A percentile compares a stretch with the other conserved stretches of the same genome.
Conservation (phyloP, 2,329 filamentous ascomycete genomes). For the Ceratocystis variospora region DNA sequence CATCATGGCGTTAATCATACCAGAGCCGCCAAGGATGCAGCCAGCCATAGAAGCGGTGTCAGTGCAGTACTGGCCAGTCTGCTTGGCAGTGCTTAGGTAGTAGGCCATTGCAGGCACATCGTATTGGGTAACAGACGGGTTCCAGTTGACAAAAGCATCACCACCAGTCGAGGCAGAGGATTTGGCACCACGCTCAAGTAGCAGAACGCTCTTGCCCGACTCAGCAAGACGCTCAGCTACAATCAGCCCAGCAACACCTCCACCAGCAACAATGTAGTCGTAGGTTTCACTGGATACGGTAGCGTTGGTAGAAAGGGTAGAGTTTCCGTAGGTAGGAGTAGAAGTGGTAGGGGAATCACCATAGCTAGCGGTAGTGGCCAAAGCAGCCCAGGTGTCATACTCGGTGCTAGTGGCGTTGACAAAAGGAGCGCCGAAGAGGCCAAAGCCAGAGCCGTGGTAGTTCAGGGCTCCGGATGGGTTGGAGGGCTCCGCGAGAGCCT, state of each 20-base stretch:
- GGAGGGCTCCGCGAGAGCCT: conserved; percentile 25
- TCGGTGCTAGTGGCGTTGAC: conserved; percentile 26
- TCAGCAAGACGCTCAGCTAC: conserved; percentile 25
- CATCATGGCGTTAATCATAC: conserved; percentile 52
- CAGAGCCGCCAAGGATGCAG: conserved; percentile 54
- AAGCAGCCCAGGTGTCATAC: conserved; percentile 24
- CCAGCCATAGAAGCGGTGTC: conserved; percentile 61
- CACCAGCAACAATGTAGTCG: conserved; percentile 26
- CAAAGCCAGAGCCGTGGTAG: conserved; percentile 31
- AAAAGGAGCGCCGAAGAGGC: conserved; percentile 27
- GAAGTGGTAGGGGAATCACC: conserved; percentile 26
- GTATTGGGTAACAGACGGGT: conserved; percentile 53
- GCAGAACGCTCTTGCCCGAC: conserved; percentile 47
- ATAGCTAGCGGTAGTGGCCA: conserved; percentile 15
- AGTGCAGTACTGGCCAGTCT: conserved; percentile 48
- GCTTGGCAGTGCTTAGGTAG: conserved; percentile 54
- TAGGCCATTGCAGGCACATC: conserved; percentile 55
- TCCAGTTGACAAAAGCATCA: conserved; percentile 45
- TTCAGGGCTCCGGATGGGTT: conserved; percentile 26
- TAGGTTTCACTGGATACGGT: conserved; percentile 33
- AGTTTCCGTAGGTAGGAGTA: conserved; percentile 34
- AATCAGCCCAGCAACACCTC: conserved; percentile 26
- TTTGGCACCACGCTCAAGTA: conserved; percentile 47
- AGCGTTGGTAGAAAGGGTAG: conserved; percentile 35
- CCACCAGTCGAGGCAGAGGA: conserved; percentile 52